Evolutionary conservation across 805 yeast genomes (phyloP), one percentile per base, ranked within the genome.

Genomic region (Candida ponderosae): DNA sequence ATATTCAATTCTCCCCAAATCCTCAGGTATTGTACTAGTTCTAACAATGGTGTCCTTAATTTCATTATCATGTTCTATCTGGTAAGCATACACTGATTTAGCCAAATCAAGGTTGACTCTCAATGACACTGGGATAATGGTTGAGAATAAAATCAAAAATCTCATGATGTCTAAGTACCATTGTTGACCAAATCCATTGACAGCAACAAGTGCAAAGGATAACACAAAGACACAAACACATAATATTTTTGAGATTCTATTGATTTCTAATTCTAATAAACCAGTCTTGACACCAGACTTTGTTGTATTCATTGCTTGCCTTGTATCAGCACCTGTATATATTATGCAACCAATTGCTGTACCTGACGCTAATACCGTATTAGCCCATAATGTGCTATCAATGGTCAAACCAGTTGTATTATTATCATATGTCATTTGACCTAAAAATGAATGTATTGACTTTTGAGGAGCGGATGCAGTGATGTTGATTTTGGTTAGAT

Each of bases 1-100:
- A 57, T 93, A 93, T 59, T 93, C 97, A 32, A 93, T 84, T 48
- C 99, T 72, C 20, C 99, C 99, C 45, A 93, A 67, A 61, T 93
- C 99, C 59, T 93, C 99, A 2, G 98, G 98, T 32, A 93, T 93
- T 0, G 98, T 94, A 39, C 96, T 86, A 2, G 98, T 93, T 54
- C 99, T 76, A 5, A 94, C 99, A 36, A 94, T 77, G 0, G 97
- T 89, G 7, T 79, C 86, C 2, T 86, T 80, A 16, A 93, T 93
- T 4, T 78, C 69, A 14, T 56, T 45, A 56, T 93, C 99, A 43
- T 85, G 88, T 57, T 93, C 95, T 44, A 94, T 93, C 56, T 93
- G 96, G 41, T 85, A 79, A 1, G 97, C 96, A 54, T 93, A 93
- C 2, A 93, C 97, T 0, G 96, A 81, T 58, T 93, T 93, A 9